Conservation (phyloP, 441 rosid genomes). For the Raphanus hybrid region DNA sequence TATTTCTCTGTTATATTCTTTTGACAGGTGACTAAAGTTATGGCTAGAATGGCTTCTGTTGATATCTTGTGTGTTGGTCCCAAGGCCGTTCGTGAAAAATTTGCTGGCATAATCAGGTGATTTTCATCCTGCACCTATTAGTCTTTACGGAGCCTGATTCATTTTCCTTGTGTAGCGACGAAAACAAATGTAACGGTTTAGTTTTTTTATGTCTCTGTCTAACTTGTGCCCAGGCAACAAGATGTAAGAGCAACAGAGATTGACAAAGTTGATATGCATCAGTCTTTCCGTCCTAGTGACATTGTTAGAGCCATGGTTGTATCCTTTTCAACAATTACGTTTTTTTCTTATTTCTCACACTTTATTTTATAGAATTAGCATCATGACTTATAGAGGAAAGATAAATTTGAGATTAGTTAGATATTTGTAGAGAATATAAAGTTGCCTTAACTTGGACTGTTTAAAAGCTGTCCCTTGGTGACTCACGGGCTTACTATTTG, state of each 20-base stretch:
- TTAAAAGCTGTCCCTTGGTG: constrained; percentile 86
- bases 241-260: constrained; percentile 96
- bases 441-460: constrained; percentile 46
- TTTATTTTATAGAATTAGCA: not conserved
- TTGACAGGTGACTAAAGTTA: constrained; percentile 83
- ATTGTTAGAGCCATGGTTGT: constrained; percentile 84
- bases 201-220: not conserved
- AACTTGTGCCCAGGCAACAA: constrained; percentile 65
- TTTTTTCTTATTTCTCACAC: not conserved
- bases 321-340: constrained; percentile 53
- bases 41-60: constrained; percentile 70
- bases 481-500: constrained; percentile 88
- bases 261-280: constrained; percentile 91
- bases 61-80: constrained; percentile 89
- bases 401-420: not conserved
- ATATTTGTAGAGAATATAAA: not conserved
- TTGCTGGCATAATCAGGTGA: constrained; percentile 81
- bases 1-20: not conserved
- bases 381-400: not conserved
- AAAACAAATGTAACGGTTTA: not conserved
- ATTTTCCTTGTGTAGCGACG: not conserved
- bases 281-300: constrained; percentile 84
- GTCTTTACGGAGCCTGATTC: not conserved
- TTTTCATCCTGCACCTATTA: not conserved
- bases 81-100: constrained; percentile 81